phyloP scores from a whole-genome alignment of 2,329 filamentous ascomycete genomes.

The Magnaporthales sp. region DNA sequence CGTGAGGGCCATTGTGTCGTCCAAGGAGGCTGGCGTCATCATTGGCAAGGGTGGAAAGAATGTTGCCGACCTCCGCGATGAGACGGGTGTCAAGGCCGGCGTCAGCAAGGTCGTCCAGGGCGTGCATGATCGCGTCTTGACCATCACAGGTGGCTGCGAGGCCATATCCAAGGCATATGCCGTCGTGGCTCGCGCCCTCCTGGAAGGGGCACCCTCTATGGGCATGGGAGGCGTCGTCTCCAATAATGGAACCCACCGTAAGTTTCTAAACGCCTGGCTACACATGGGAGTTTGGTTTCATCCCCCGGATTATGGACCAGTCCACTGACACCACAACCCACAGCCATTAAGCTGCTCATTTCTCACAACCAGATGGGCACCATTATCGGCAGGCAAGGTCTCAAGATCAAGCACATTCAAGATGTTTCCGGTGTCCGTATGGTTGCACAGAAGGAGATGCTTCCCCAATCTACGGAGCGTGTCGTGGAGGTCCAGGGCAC shows the following conservation, averaged over 20 bases:
- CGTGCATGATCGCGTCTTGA: slow-evolving; percentile 93
- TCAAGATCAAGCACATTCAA: slow-evolving; percentile 99
- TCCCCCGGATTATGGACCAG: not conserved
- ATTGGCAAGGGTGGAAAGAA: slow-evolving; percentile 99
- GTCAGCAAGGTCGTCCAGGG: slow-evolving; percentile 98
- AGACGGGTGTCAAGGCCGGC: slow-evolving; percentile 95
- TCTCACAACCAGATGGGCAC: slow-evolving; percentile 99
- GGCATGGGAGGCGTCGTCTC: slow-evolving; percentile 89
- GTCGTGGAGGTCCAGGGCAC: slow-evolving; percentile 96
- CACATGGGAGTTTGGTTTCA: too few species aligned
- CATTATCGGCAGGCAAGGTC: slow-evolving; percentile 90
- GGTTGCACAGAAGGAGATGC: slow-evolving; percentile 99
- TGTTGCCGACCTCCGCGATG: slow-evolving; percentile 90
- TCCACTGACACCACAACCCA: slow-evolving; percentile 1
- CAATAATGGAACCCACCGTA: slow-evolving; percentile 91
- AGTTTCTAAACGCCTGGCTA: slow-evolving; percentile 27
- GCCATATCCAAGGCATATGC: slow-evolving; percentile 88
- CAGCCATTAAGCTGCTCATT: slow-evolving; percentile 95
- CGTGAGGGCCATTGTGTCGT: slow-evolving; percentile 93
- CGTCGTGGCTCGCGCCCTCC: slow-evolving; percentile 80
- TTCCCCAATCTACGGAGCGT: slow-evolving; percentile 95
- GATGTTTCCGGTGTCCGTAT: slow-evolving; percentile 95
- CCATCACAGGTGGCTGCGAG: slow-evolving; percentile 83
- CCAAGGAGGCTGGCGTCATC: slow-evolving; percentile 97
- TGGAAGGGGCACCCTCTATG: slow-evolving; percentile 90